Evolutionary conservation across 805 yeast genomes (phyloP), one percentile per base, ranked within the genome.

Genomic region (Blastobotrys parvus): DNA sequence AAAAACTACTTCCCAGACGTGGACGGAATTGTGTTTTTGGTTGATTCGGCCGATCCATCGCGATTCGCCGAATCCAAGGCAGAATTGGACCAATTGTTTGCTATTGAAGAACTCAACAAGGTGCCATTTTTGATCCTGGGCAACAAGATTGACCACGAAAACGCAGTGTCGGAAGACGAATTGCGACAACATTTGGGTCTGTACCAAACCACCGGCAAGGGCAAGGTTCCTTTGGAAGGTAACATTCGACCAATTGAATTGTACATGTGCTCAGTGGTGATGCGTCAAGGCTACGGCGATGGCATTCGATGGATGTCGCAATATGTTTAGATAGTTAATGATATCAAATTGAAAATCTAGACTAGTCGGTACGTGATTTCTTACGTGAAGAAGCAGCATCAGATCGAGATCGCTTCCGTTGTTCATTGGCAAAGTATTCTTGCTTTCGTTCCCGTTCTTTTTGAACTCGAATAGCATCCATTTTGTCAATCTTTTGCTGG

Each of bases 1-100:
- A 89, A 89, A 63, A 97, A 92, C 65, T 92, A 92, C 67, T 92
- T 92, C 82, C 99, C 99, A 46, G 99, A 92, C 69, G 99, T 92
- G 39, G 85, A 88, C 65, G 98, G 97, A 44, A 92, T 92, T 54
- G 97, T 92, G 25, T 92, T 84, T 65, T 72, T 92, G 46, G 97
- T 92, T 25, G 99, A 92, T 64, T 94, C 95, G 44, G 97, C 97
- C 44, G 98, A 92, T 62, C 81, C 92, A 31, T 95, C 82, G 63
- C 82, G 99, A 67, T 84, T 92, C 57, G 83, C 84, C 54, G 99
- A 92, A 72, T 83, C 95, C 49, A 83, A 85, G 68, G 87, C 88
- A 35, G 98, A 92, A 70, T 76, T 92, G 62, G 97, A 92, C 58
- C 89, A 94, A 29, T 73, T 92, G 53, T 82, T 92, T 61, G 82